Evolutionary conservation across 2,329 filamentous ascomycete species (phyloP).

Genomic region (Colletotrichum sp.): DNA sequence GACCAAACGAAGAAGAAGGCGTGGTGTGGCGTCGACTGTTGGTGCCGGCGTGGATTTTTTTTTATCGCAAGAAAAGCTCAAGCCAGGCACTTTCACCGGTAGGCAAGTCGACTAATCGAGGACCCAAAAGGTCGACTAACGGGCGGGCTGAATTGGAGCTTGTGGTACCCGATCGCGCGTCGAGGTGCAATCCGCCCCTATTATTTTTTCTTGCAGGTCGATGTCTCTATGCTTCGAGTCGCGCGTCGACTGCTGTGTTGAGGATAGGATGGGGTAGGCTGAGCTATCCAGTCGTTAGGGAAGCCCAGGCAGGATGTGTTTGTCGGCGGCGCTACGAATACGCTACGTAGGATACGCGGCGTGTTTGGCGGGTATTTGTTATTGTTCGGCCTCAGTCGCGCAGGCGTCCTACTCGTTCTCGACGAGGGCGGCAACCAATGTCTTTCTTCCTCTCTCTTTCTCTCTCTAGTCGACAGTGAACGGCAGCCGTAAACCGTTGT

Average conservation of each 20-base stretch:
- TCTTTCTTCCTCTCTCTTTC: background rate
- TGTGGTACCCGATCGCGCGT: constrained; percentile 13
- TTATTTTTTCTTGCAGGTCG: background rate
- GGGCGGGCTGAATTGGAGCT: background rate
- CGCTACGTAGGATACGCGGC: background rate
- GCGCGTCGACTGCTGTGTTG: background rate
- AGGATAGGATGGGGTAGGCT: background rate
- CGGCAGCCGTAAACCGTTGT: background rate
- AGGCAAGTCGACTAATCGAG: background rate
- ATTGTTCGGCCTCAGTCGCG: background rate
- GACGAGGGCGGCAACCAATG: background rate
- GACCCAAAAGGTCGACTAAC: background rate
- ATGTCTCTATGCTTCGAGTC: background rate
- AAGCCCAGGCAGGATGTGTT: background rate
- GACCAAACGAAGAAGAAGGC: background rate
- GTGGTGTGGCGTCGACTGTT: constrained; percentile 15
- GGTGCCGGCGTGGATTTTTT: background rate
- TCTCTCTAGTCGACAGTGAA: background rate
- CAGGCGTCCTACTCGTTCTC: background rate
- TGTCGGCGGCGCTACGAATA: background rate
- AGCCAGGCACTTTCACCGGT: background rate
- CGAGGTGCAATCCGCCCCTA: constrained; percentile 13
- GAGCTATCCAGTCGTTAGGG: background rate
- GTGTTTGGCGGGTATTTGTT: background rate
- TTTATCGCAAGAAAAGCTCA: background rate